Conservation (phyloP, 2,329 filamentous ascomycete species). For the Chaetomium strumarium region DNA sequence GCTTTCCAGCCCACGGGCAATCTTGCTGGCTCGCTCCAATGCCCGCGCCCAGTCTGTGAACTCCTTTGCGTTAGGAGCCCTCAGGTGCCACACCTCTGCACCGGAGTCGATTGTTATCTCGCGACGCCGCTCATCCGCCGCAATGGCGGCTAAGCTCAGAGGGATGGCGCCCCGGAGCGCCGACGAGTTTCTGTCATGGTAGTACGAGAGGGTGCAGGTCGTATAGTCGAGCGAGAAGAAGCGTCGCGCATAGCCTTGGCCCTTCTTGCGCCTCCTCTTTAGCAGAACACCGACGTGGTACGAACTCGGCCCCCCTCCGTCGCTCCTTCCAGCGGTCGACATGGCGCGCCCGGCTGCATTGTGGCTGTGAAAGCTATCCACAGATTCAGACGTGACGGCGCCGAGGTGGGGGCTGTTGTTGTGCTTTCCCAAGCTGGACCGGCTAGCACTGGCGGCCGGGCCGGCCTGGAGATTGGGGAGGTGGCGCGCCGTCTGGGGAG, state of each 20-base stretch:
- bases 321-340: constrained; percentile 49
- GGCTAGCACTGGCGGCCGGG: constrained; percentile 37
- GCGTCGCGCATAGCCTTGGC: constrained; percentile 84
- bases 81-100: constrained; percentile 93
- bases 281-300: constrained; percentile 81
- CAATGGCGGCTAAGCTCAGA: constrained; percentile 82
- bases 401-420: constrained; percentile 39
- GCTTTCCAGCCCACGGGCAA: constrained; percentile 49
- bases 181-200: constrained; percentile 88
- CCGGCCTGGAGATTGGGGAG: constrained; percentile 52
- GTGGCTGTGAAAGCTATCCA: constrained; percentile 57
- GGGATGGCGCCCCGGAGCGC: constrained; percentile 89
- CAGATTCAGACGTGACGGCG: constrained; percentile 46
- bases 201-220: constrained; percentile 92
- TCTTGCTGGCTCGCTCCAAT: constrained; percentile 72
- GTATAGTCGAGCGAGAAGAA: constrained; percentile 97
- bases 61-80: constrained; percentile 73
- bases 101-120: constrained; percentile 97
- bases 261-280: constrained; percentile 87
- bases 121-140: constrained; percentile 77
- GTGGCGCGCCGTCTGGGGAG: constrained; percentile 68
- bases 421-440: constrained; percentile 47
- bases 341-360: constrained; percentile 32
- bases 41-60: constrained; percentile 84
- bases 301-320: constrained; percentile 41